Base-by-base conservation (phyloP, 768 basidiomycete species). In the Pleurotus giganteus region DNA sequence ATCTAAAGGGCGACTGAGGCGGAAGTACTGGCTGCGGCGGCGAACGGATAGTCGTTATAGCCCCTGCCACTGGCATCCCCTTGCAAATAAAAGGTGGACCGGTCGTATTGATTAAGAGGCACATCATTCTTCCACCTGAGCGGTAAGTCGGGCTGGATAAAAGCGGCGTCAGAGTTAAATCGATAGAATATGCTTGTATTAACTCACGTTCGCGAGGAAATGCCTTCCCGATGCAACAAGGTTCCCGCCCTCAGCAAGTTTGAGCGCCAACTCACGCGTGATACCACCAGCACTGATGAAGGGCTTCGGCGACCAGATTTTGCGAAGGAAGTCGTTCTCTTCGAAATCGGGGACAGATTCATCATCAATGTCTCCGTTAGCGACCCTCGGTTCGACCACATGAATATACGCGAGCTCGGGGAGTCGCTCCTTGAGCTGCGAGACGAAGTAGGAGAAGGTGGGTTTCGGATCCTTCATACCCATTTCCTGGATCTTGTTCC, bases 341-440 rank as follows among this genome's bases (percentile, higher is more conserved):
- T 70, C 61, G 13, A 54, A 57, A n/a, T 17, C 32, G 4, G 26
- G 15, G 24, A 27, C 13, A 0, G 44, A 34, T 1, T 50, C 58
- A 6, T 53, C 17, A 0, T 50, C 54, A 2, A 54, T 42, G 34
- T 63, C 61, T 2, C 29, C 47, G 42, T 37, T 50, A 24, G 62
- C 58, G 7, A 66, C 52, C 2, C 70, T 66, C 9, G 77, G 70
- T 57, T 83, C 79, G 37, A 74, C 63, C 17, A 76, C 58, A 56
- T 84, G 83, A 4, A 86, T 57, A 65, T 84, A 86, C 0, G 81
- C 81, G 21, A 75, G 57, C 23, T 74, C 52, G 4, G 82, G 77
- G 59, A 75, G 71, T 7, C 56, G 55, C 15, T 64, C 52, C 29
- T 66, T 68, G 21, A 86, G 56, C 34, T 73, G 53, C 4, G 68